phyloP scores from a whole-genome alignment of 2,329 filamentous ascomycete species.

The Neoscytalidium dimidiatum region DNA sequence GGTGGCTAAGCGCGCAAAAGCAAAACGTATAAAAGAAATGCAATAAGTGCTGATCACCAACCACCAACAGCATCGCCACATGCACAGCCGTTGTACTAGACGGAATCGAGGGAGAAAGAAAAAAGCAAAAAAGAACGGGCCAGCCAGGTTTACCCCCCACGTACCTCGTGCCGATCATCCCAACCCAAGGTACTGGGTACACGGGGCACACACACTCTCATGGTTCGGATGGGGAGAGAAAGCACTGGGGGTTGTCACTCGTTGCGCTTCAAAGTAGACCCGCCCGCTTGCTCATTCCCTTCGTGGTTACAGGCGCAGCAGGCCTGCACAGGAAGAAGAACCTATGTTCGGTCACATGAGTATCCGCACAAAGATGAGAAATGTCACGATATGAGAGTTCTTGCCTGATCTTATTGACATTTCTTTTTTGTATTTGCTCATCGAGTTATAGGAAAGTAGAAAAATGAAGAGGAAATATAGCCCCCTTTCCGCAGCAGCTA shows the following conservation, averaged over 20 bases:
- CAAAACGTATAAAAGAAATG: background rate
- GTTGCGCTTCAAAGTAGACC: background rate
- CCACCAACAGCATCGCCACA: background rate
- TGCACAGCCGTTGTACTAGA: background rate
- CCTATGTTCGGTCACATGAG: background rate
- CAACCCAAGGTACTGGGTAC: background rate
- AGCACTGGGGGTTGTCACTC: background rate
- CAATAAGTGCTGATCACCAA: background rate
- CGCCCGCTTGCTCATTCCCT: background rate
- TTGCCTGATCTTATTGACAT: background rate
- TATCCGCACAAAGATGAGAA: background rate
- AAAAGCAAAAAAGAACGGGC: no score
- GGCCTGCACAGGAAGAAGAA: background rate
- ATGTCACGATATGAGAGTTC: background rate
- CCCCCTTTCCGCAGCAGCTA: constrained; percentile 11
- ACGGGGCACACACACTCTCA: background rate
- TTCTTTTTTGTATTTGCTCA: constrained; percentile 7
- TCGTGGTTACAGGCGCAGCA: background rate
- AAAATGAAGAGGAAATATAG: constrained; percentile 13
- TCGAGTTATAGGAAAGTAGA: background rate
- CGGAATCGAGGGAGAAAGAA: background rate
- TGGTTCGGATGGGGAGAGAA: background rate
- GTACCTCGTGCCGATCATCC: no score
- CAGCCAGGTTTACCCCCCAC: no score
- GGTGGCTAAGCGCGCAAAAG: background rate